Conservation (phyloP, 345 rosid species). For the Lepidium sativum region DNA sequence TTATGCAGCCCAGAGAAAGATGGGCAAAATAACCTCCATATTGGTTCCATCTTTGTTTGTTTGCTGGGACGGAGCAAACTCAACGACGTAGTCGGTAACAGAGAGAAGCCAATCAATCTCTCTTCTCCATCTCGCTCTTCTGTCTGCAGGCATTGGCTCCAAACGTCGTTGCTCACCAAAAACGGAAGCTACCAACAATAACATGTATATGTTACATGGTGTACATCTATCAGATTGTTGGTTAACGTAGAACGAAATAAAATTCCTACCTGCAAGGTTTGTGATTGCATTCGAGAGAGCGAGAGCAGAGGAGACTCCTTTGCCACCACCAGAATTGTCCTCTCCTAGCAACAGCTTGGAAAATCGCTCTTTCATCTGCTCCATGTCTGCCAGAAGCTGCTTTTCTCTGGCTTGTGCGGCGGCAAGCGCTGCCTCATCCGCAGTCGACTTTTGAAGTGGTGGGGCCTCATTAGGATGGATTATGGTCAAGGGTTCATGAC, state of each 20-base stretch:
- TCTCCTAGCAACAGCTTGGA: slow-evolving; percentile 60
- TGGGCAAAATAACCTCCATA: slow-evolving; percentile 41
- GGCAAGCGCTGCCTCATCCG: slow-evolving; percentile 12
- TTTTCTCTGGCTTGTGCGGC: slow-evolving; percentile 31
- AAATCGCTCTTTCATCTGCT: slow-evolving; percentile 59
- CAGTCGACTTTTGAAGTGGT: slow-evolving; percentile 18
- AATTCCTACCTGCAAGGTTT: slow-evolving; percentile 32
- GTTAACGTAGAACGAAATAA: neutral
- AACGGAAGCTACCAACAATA: slow-evolving; percentile 30
- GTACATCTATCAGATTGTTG: neutral
- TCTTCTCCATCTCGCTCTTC: slow-evolving; percentile 53
- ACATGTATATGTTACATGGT: neutral
- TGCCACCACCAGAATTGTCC: slow-evolving; percentile 73
- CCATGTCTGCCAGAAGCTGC: slow-evolving; percentile 34
- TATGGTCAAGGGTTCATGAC: slow-evolving; percentile 19
- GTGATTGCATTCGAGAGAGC: slow-evolving; percentile 55
- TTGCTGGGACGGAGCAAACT: slow-evolving; percentile 60
- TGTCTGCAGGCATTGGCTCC: slow-evolving; percentile 59
- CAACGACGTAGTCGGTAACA: slow-evolving; percentile 55
- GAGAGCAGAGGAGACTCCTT: slow-evolving; percentile 67
- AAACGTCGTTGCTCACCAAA: slow-evolving; percentile 42
- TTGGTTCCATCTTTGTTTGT: slow-evolving; percentile 41
- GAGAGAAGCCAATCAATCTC: slow-evolving; percentile 67
- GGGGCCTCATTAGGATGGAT: slow-evolving; percentile 14
- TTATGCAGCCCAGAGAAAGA: neutral